Conservation (phyloP, 352 stramenopile species). For the Pythium apleroticum region DNA sequence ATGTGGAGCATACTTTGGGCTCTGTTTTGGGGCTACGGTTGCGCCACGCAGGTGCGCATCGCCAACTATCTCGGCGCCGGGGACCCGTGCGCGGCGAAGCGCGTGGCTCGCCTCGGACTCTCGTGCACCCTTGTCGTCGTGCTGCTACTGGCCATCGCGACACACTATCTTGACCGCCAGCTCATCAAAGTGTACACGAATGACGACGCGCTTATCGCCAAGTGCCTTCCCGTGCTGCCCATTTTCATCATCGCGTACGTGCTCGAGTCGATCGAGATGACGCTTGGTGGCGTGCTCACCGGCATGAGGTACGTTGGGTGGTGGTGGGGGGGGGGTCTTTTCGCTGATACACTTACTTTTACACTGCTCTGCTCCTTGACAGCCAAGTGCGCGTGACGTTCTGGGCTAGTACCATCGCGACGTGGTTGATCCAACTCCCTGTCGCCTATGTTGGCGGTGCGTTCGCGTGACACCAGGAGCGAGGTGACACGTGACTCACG, state of each 20-base stretch:
- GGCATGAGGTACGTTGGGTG: conserved; percentile 57
- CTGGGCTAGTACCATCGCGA: conserved; percentile 57
- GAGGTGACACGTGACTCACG: not conserved
- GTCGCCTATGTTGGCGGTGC: conserved; percentile 52
- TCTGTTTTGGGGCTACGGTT: conserved; percentile 81
- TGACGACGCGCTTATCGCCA: conserved; percentile 45
- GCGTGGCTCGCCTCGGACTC: conserved; percentile 54
- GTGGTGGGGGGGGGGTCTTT: too few relatives aligned
- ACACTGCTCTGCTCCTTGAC: not conserved
- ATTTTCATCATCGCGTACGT: conserved; percentile 63
- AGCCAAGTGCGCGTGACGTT: conserved; percentile 68
- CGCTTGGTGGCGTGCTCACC: conserved; percentile 54
- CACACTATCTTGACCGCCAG: conserved; percentile 42
- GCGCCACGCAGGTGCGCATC: conserved; percentile 73
- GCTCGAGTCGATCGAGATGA: conserved; percentile 65
- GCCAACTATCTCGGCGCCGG: conserved; percentile 75
- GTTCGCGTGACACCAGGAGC: not conserved
- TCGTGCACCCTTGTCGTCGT: conserved; percentile 54
- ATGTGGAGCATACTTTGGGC: conserved; percentile 73
- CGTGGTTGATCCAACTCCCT: conserved; percentile 67
- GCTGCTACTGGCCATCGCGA: conserved; percentile 42
- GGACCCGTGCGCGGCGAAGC: conserved; percentile 45
- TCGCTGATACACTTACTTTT: too few relatives aligned
- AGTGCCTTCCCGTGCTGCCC: conserved; percentile 51
- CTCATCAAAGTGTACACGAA: conserved; percentile 66